Conservation (phyloP, 805 yeast species). For the Barnettozyma sucrosica region DNA sequence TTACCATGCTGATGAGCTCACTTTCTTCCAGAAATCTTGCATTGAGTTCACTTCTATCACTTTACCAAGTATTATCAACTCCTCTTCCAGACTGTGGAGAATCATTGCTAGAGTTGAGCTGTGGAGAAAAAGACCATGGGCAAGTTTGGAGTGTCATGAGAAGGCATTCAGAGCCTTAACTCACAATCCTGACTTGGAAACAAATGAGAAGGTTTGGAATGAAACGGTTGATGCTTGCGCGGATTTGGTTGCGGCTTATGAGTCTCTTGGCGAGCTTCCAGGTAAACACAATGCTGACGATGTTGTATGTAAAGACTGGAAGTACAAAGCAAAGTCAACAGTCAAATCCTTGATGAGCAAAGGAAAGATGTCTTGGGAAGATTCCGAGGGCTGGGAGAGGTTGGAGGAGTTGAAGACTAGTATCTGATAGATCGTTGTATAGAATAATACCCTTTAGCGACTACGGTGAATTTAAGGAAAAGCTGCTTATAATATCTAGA, state of each 20-base stretch:
- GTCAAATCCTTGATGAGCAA: constrained; percentile 72
- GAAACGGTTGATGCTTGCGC: constrained; percentile 73
- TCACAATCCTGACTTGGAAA: constrained; percentile 57
- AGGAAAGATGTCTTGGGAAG: constrained; percentile 78
- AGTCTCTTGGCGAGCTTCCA: constrained; percentile 76
- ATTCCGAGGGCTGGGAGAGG: constrained; percentile 67
- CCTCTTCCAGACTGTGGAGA: constrained; percentile 64
- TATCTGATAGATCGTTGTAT: constrained; percentile 2
- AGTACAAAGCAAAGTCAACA: constrained; percentile 68
- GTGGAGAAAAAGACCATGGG: constrained; percentile 88
- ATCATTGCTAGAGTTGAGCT: constrained; percentile 77
- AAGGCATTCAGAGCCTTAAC: constrained; percentile 75
- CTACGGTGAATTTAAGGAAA: too few relatives aligned
- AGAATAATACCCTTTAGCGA: background rate
- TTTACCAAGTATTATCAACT: constrained; percentile 65
- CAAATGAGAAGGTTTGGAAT: constrained; percentile 61
- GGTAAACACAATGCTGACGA: constrained; percentile 78
- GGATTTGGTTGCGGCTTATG: constrained; percentile 82
- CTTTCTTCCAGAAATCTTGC: constrained; percentile 64
- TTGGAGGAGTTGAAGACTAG: constrained; percentile 36
- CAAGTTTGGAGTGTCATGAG: constrained; percentile 77
- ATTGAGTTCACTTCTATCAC: constrained; percentile 63
- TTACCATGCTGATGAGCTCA: constrained; percentile 33
- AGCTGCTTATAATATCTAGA: too few relatives aligned
- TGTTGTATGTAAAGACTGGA: constrained; percentile 90